These are phyloP conservation scores for Helotiales sp. DNA, from an alignment of 2,329 filamentous ascomycete species.

Conservation along the genomic window DNA sequence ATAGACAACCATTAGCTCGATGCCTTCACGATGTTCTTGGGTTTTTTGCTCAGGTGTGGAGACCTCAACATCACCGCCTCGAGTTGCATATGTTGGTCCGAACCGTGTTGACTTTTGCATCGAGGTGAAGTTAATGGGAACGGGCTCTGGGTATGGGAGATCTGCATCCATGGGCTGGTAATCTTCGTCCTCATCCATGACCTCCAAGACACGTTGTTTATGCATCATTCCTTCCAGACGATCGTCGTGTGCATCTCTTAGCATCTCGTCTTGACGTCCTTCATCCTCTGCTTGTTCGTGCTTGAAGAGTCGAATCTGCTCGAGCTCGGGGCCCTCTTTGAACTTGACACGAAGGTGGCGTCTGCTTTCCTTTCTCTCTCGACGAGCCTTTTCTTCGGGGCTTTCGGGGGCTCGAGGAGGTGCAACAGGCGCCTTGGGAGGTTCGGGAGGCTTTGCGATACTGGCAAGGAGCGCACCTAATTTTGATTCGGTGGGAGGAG, in stretches of 20 bases:
- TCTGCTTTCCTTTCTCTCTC: constrained; percentile 74
- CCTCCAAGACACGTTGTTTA: constrained; percentile 56
- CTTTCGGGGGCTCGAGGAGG: constrained; percentile 58
- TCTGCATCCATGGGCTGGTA: constrained; percentile 45
- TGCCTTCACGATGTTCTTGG: constrained; percentile 61
- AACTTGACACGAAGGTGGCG: constrained; percentile 73
- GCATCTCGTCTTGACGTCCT: constrained; percentile 69
- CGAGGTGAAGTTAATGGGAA: constrained; percentile 50
- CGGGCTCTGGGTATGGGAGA: constrained; percentile 57
- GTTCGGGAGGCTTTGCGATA: constrained; percentile 42
- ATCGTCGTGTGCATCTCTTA: constrained; percentile 74
- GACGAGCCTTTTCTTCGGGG: constrained; percentile 67
- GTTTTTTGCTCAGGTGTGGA: constrained; percentile 60
- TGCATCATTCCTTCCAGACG: constrained; percentile 74
- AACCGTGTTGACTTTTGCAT: constrained; percentile 46
- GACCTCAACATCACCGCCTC: constrained; percentile 57
- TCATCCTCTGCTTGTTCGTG: constrained; percentile 75
- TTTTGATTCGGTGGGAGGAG: constrained; percentile 42
- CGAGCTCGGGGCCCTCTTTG: constrained; percentile 69
- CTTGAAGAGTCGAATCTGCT: constrained; percentile 70
- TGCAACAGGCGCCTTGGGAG: constrained; percentile 39
- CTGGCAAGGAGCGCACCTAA: constrained; percentile 43
- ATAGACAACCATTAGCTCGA: constrained; percentile 59
- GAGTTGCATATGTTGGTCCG: constrained; percentile 56
- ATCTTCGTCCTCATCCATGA: constrained; percentile 61